Conservation (phyloP, 202 grass and related monocot species). For the Setaria italica region DNA sequence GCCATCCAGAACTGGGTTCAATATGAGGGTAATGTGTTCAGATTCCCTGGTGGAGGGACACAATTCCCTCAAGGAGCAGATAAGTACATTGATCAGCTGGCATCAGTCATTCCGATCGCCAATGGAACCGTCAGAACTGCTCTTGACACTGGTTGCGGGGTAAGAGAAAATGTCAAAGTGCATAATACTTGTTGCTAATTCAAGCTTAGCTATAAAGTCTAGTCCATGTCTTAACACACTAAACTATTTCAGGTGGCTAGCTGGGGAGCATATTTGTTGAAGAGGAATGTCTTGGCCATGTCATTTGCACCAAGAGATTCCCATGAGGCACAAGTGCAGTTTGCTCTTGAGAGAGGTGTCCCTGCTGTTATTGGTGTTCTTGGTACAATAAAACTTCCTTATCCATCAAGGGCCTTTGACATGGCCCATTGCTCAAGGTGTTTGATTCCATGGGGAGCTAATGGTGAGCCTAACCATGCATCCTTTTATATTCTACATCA, state of each 20-base stretch:
- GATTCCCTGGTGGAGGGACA: conserved; percentile 98
- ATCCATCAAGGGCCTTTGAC: conserved; percentile 97
- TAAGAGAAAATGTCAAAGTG: conserved; percentile 49
- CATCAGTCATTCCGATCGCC: conserved; percentile 80
- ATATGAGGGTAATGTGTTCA: conserved; percentile 93
- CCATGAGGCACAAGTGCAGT: conserved; percentile 97
- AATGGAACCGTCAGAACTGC: conserved; percentile 98
- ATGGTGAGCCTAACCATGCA: conserved; percentile 61
- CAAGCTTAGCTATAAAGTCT: conserved; percentile 13
- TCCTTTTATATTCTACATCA: conserved; percentile 29
- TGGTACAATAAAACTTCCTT: conserved; percentile 95
- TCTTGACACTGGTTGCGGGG: conserved; percentile 97
- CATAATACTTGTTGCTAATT: conserved; percentile 18
- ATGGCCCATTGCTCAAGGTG: conserved; percentile 99
- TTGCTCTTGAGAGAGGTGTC: conserved; percentile 98
- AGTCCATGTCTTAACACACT: conserved; percentile 15
- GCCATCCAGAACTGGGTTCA: conserved; percentile 99
- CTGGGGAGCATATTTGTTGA: conserved; percentile 97
- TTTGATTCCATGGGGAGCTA: conserved; percentile 95
- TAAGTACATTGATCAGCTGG: conserved; percentile 93
- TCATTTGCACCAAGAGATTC: conserved; percentile 99
- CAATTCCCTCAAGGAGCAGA: conserved; percentile 98
- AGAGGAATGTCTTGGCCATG: conserved; percentile 97
- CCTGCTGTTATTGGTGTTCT: conserved; percentile 97
- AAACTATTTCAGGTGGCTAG: conserved; percentile 88